phyloP scores from a whole-genome alignment of 352 stramenopile genomes.

The Saprolegnia diclina region DNA sequence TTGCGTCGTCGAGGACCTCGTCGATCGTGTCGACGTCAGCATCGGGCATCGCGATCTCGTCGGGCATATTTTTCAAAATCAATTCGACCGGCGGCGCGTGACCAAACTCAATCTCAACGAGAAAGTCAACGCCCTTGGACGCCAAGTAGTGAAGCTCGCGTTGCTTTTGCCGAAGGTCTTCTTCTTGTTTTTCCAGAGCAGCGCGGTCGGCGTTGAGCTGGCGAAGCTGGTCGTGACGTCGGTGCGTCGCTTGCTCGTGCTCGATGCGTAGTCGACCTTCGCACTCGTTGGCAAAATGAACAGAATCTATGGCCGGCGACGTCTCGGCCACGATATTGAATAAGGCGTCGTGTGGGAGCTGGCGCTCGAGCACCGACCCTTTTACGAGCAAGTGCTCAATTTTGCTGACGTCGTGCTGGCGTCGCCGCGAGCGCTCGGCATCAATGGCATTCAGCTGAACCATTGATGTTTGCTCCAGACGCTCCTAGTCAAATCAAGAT shows the following conservation, averaged over 20 bases:
- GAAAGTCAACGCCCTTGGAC: neutral
- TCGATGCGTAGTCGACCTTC: slow-evolving; percentile 6
- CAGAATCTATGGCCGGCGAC: neutral
- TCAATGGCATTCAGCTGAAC: neutral
- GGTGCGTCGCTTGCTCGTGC: slow-evolving; percentile 3
- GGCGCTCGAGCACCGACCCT: slow-evolving; percentile 1
- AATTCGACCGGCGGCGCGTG: slow-evolving; percentile 2
- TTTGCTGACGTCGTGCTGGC: neutral
- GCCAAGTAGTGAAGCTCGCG: neutral
- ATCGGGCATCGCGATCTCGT: neutral
- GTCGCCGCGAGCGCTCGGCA: neutral
- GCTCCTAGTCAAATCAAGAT: too few relatives aligned
- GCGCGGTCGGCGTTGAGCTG: neutral
- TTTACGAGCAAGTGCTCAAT: neutral
- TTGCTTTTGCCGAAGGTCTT: neutral
- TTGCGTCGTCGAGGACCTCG: neutral
- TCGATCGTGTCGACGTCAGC: neutral
- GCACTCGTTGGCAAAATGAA: neutral
- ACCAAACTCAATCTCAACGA: slow-evolving; percentile 5
- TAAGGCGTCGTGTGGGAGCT: neutral
- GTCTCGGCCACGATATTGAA: neutral
- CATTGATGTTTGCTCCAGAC: too few relatives aligned
- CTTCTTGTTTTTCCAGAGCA: neutral
- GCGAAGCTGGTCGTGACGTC: neutral
- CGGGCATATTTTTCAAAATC: neutral